Base-by-base conservation (phyloP, 176 grass and related monocot genomes). In the Cocos nucifera region DNA sequence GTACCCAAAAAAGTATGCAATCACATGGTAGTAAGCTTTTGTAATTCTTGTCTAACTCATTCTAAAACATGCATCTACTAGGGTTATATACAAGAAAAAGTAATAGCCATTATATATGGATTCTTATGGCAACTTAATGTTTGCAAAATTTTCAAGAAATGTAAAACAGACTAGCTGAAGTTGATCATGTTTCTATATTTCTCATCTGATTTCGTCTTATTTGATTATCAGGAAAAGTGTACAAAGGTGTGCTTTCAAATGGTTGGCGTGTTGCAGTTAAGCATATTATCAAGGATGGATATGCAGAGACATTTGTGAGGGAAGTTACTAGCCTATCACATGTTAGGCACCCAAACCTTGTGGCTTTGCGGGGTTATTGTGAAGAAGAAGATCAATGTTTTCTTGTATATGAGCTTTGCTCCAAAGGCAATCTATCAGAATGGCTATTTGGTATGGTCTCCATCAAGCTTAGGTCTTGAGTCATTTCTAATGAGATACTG, bases 301-400 rank as follows among this genome's bases (percentile, higher is more conserved):
- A 69, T 65, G 86, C 74, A 61, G 81, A 85, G 69, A 85, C 86
- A 17, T 85, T 89, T 57, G 17, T 89, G 66, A 81, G 86, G 22
- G 78, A 89, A 69, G 78, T 89, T 62, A 85, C 66, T 39, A 89
- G 70, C 74, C 65, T 89, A 26, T 78, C 69, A 52, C 81, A 89
- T 67, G 72, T 85, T 51, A 83, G 63, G 35, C 86, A 89, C 39
- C 86, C 86, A 15, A 89, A 89, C 52, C 86, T 89, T 64, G 86
- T 81, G 19, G 58, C 73, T 50, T 18, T 89, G 65, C 69, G 63
- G 59, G 86, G 86, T 51, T 89, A 84, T 28, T 89, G 81, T 19
- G 70, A 85, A 0, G 73, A 75, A 26, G 70, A 68, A 62, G 78
- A 89, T 14, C 81, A 85, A 60, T 81, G 66, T 2, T 89, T 89